Conservation (phyloP, 768 basidiomycete species). For the Agrocybe pediades region DNA sequence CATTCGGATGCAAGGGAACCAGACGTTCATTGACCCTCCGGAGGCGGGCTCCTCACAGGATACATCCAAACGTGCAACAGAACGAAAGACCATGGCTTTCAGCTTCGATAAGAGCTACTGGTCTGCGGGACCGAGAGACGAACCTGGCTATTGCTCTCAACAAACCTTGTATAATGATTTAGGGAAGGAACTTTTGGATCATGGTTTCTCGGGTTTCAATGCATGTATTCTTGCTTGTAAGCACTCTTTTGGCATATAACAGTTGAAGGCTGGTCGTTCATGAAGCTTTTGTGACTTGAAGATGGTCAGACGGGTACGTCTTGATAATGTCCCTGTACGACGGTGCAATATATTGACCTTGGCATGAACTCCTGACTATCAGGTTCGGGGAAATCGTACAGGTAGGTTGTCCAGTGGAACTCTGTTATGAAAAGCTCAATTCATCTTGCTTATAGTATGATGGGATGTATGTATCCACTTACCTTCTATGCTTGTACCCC, state of each 20-base stretch:
- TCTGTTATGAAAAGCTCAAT: neutral
- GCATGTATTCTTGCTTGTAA: slow-evolving; percentile 98
- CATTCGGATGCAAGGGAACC: slow-evolving; percentile 93
- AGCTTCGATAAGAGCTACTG: slow-evolving; percentile 98
- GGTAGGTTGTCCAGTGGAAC: slow-evolving; percentile 44
- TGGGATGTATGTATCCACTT: slow-evolving; percentile 74
- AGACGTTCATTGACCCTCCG: slow-evolving; percentile 91
- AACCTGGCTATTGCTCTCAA: slow-evolving; percentile 90
- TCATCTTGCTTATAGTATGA: slow-evolving; percentile 65
- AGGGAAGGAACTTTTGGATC: slow-evolving; percentile 92
- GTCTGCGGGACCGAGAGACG: slow-evolving; percentile 90
- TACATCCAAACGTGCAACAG: slow-evolving; percentile 81
- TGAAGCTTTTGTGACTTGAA: slow-evolving; percentile 22
- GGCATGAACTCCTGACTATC: no score
- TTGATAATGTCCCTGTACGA: neutral
- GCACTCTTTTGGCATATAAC: slow-evolving; percentile 35
- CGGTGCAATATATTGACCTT: slow-evolving; percentile 6
- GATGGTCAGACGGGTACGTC: slow-evolving; percentile 85
- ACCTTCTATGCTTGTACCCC: neutral
- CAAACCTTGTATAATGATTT: slow-evolving; percentile 94
- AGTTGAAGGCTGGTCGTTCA: neutral
- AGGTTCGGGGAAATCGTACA: slow-evolving; percentile 94
- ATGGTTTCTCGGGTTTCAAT: slow-evolving; percentile 96
- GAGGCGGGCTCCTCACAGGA: slow-evolving; percentile 70
- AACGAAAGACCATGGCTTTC: slow-evolving; percentile 88